Evolutionary conservation across 257 asterid genomes (phyloP).

Genomic region (Solanum paucissectum): DNA sequence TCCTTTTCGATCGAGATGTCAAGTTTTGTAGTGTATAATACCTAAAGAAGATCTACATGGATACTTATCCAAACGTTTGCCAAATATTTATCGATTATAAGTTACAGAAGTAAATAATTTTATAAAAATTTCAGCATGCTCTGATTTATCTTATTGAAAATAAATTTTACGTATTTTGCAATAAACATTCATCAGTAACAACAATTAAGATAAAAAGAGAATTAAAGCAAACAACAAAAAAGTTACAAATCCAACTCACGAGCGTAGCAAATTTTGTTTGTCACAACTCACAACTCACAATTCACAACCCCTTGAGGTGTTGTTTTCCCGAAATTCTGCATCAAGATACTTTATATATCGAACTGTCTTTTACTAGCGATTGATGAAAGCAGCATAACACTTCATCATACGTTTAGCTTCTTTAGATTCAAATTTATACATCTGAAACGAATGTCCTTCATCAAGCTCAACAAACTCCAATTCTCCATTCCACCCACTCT

Average conservation of each 20-base stretch:
- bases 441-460: constrained; percentile 33
- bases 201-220: background rate
- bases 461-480: constrained; percentile 33
- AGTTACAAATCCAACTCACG: background rate
- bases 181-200: background rate
- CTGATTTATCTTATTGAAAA: background rate
- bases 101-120: too few relatives aligned
- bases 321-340: background rate
- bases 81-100: too few relatives aligned
- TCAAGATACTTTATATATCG: accelerated
- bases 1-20: too few relatives aligned
- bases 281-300: too few relatives aligned
- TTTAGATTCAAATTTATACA: background rate
- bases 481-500: constrained; percentile 49
- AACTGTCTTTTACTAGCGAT: background rate
- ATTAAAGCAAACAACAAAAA: background rate
- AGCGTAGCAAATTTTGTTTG: background rate
- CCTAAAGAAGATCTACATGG: too few relatives aligned
- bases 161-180: background rate
- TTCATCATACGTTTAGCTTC: constrained; percentile 27
- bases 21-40: too few relatives aligned
- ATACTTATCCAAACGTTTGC: too few relatives aligned
- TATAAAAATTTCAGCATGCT: too few relatives aligned
- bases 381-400: constrained; percentile 25
- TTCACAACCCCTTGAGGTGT: too few relatives aligned